A percentile compares a stretch with the other conserved stretches of the same genome.
Evolutionary conservation across 176 grass and related monocot species (phyloP).

Genomic region (Eleusine coracana): DNA sequence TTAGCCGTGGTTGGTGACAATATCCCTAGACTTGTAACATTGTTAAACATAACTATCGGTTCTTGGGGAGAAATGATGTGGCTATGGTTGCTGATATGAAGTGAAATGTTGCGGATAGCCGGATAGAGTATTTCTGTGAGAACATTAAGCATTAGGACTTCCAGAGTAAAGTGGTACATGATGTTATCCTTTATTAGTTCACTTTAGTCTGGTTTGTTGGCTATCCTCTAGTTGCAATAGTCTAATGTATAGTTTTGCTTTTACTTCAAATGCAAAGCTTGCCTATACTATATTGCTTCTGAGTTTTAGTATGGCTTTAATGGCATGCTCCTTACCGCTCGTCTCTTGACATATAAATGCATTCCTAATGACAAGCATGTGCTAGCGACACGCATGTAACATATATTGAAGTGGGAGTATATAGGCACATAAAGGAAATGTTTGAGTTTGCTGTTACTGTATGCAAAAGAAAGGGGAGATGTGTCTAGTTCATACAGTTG

Average conservation of each 20-base stretch:
- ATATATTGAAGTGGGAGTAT: not conserved
- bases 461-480: not conserved
- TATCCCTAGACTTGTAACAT: not conserved
- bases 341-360: not conserved
- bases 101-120: not conserved
- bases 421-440: not conserved
- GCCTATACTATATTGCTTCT: not conserved
- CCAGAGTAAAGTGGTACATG: not conserved
- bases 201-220: conserved; percentile 20
- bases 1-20: not conserved
- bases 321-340: not conserved
- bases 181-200: not conserved
- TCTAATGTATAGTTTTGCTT: not conserved
- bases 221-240: not conserved
- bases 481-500: conserved; percentile 8
- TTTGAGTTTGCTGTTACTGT: conserved; percentile 1
- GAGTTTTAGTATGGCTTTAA: not conserved
- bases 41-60: not conserved
- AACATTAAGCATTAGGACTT: conserved; percentile 13
- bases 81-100: not conserved
- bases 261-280: conserved; percentile 15
- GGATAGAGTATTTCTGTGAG: not conserved
- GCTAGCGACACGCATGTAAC: not conserved
- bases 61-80: conserved; percentile 4
- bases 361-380: not conserved